Conservation (phyloP, 768 basidiomycete species). For the Chalciporus sphaerocephalus region DNA sequence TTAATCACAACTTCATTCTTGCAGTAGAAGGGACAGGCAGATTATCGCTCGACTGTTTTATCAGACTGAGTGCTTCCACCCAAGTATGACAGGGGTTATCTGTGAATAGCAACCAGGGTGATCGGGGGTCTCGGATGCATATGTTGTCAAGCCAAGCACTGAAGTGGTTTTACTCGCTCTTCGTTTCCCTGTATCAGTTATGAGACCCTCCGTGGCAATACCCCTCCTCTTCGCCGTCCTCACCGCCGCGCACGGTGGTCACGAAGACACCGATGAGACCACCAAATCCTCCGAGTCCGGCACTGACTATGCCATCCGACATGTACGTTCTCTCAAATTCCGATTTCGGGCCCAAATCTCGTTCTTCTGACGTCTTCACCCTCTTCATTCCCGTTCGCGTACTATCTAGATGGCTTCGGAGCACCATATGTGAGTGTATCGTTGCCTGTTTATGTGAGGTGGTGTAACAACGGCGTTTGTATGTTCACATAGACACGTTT, state of each 20-base stretch:
- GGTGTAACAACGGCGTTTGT: neutral
- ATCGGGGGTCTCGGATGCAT: constrained; percentile 16
- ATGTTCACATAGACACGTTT: constrained; percentile 64
- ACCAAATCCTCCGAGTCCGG: constrained; percentile 46
- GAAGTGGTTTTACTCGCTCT: no score
- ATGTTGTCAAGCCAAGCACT: neutral
- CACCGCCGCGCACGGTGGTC: constrained; percentile 57
- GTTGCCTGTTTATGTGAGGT: neutral
- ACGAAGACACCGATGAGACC: constrained; percentile 54
- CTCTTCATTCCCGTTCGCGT: neutral
- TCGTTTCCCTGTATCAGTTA: constrained; percentile 19
- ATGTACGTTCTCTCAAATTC: constrained; percentile 63
- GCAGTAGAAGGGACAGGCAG: no score
- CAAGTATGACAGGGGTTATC: neutral
- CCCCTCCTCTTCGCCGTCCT: constrained; percentile 32
- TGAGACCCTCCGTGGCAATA: constrained; percentile 47
- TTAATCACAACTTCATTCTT: neutral
- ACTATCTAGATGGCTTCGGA: constrained; percentile 77
- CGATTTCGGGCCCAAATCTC: constrained; percentile 4
- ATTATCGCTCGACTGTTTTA: no score
- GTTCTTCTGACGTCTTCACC: constrained; percentile 14
- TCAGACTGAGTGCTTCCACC: no score
- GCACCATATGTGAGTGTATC: constrained; percentile 67
- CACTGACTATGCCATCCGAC: constrained; percentile 75
- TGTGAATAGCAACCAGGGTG: constrained; percentile 9